Base-by-base conservation (phyloP, 2,329 filamentous ascomycete species). In the Claviceps maximensis region DNA sequence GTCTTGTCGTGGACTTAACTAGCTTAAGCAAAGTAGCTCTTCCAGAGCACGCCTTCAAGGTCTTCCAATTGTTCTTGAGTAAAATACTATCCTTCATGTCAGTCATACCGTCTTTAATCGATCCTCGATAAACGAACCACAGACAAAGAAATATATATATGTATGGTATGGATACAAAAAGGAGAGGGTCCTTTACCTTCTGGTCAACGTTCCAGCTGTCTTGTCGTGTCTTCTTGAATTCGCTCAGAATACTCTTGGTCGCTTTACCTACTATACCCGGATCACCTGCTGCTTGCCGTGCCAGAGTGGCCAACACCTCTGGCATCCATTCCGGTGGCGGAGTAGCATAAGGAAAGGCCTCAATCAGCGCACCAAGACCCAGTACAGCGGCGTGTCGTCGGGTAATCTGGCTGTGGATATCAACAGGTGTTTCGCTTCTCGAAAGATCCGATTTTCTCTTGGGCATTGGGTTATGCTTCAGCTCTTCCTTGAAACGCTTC, bases 191-290 rank as follows among this genome's bases (percentile, higher is more conserved):
- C 33, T 36, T 69, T 72, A 95, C 93, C 86, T 95, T 97, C 61
- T 95, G 88, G 72, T 98, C 93, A 56, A 95, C 91, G 62, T 85
- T 85, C 93, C 93, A 98, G 60, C 91, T 98, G 74, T 98, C 93
- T 69, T 98, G 93, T 67, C 93, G 83, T 47, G 93, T 98, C 80
- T 98, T 98, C 75, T 98, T 98, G 76, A 98, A 98, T 63, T 98
- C 94, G 56, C 89, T 89, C 58, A 98, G 74, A 38, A 96, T 90
- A 19, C 79, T 80, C 77, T 98, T 98, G 12, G 95, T 94, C 55
- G 91, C 93, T 70, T 95, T 95, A 2, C 93, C 93, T 52, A 98
- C 90, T 54, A 94, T 84, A 0, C 93, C 93, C 0, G 89, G 83
- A 63, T 98, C 93, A 47, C 82, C 87, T 1, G 91, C 89, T 10